Evolutionary conservation across 1,284 basidiomycete genomes (phyloP).

Genomic region (Microbotryum lychnidis-dioicae): DNA sequence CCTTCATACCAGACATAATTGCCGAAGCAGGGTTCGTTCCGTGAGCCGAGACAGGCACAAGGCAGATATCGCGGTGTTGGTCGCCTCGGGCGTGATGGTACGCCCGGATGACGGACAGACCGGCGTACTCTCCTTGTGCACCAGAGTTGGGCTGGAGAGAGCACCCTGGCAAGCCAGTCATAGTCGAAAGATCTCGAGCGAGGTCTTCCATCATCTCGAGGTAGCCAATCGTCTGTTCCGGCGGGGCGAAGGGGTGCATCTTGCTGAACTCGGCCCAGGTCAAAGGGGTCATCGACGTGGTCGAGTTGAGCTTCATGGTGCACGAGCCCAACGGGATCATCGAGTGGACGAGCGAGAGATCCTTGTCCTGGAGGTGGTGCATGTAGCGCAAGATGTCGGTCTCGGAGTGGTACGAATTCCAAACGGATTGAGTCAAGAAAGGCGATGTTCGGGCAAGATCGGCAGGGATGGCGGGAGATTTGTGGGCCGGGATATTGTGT

Average conservation of each 20-base stretch:
- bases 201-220: conserved; percentile 78
- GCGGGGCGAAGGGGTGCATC: conserved; percentile 87
- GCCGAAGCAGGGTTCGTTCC: conserved; percentile 94
- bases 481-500: conserved; percentile 32
- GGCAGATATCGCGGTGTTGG: conserved; percentile 76
- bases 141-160: conserved; percentile 97
- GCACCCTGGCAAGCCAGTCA: conserved; percentile 90
- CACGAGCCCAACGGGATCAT: conserved; percentile 90
- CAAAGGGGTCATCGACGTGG: conserved; percentile 90
- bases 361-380: conserved; percentile 85
- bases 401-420: conserved; percentile 85
- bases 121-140: conserved; percentile 90
- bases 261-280: conserved; percentile 85
- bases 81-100: conserved; percentile 87
- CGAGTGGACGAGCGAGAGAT: conserved; percentile 85
- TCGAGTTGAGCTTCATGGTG: conserved; percentile 74
- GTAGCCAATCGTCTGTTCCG: conserved; percentile 85
- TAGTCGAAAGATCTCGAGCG: conserved; percentile 79
- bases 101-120: conserved; percentile 83
- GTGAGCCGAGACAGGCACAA: conserved; percentile 92
- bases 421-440: conserved; percentile 79
- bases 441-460: conserved; percentile 60
- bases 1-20: conserved; percentile 93
- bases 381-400: conserved; percentile 91
- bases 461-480: conserved; percentile 47